Base-by-base conservation (phyloP, 331 rosid species). In the Malus hybrid region DNA sequence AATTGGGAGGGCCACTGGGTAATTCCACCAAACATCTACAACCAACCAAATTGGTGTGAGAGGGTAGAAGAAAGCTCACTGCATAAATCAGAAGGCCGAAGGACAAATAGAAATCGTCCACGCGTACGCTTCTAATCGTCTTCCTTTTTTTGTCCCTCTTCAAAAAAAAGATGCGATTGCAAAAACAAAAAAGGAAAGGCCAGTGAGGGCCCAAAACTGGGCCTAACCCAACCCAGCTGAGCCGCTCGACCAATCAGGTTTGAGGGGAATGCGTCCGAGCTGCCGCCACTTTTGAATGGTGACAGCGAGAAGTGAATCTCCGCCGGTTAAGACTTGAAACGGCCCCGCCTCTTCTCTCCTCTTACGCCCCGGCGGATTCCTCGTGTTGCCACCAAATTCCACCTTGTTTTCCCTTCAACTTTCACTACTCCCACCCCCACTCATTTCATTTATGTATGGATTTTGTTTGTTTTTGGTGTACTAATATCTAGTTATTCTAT, bases 101-200 rank as follows among this genome's bases (percentile, higher is more conserved):
- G 56, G 30, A 71, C 63, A 15, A 72, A 44, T 79, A 15, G 58
- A 72, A 74, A 12, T 30, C 70, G 18, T 57, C 75, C 75, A 74
- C 64, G 14, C 14, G 50, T 11, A 44, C 50, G 11, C 65, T 26
- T 62, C 33, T 6, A 33, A 34, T 20, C 46, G 3, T 62, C 18
- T 53, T 14, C 12, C 6, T 68, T 34, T 58, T 74, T 13, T 44
- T 33, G 57, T 68, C 48, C 66, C 32, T 36, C 22, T 32, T 30
- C 44, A 8, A 2, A 36, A 52, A 70, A 46, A 3, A 13, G 10
- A 62, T 28, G 66, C 34, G n/a, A 6, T 12, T 6, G 20, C n/a
- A 24, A n/a, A n/a, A 20, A 13, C 3, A 39, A 36, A 36, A 32
- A n/a, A 34, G 10, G 29, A 36, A 34, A 66, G 16, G 73, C 39